These are phyloP conservation scores for Alternaria triticimaculans DNA, from an alignment of 2,329 filamentous ascomycete species.

Conservation along the genomic window DNA sequence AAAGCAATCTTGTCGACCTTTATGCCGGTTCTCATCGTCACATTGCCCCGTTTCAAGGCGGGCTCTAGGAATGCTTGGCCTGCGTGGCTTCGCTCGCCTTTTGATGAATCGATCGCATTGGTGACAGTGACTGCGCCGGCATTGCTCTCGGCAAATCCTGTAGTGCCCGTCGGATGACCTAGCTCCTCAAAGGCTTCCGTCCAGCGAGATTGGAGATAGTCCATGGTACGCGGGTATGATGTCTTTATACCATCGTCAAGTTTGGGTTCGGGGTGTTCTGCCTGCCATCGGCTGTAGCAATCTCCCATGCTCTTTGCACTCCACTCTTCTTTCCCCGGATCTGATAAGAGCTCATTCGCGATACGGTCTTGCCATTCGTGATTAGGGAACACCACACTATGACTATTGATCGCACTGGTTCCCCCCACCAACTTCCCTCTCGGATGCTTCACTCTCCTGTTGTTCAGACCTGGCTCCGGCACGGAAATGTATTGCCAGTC, in stretches of 20 bases:
- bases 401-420: conserved; percentile 29
- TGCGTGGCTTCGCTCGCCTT: conserved; percentile 28
- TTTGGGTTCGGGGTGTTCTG: conserved; percentile 2
- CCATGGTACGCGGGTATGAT: conserved; percentile 18
- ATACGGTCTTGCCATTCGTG: conserved; percentile 27
- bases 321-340: conserved; percentile 16
- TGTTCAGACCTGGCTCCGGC: conserved; percentile 19
- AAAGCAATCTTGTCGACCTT: conserved; percentile 23
- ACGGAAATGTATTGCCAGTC: conserved; percentile 18
- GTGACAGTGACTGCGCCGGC: conserved; percentile 21
- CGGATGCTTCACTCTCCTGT: conserved; percentile 22
- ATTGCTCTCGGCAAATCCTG: conserved; percentile 19
- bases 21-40: conserved; percentile 18
- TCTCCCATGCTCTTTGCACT: conserved; percentile 16
- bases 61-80: conserved; percentile 25
- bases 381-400: conserved; percentile 27
- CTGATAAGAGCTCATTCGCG: conserved; percentile 15
- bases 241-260: conserved; percentile 14
- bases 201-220: conserved; percentile 22
- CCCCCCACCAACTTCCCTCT: conserved; percentile 26
- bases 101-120: conserved; percentile 24
- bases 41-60: conserved; percentile 22
- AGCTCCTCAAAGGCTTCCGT: conserved; percentile 23
- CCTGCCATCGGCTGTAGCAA: conserved; percentile 22
- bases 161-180: conserved; percentile 11